These are phyloP conservation scores for Triticum urartu DNA, from an alignment of 176 grass and related monocot species.

Conservation along the genomic window DNA sequence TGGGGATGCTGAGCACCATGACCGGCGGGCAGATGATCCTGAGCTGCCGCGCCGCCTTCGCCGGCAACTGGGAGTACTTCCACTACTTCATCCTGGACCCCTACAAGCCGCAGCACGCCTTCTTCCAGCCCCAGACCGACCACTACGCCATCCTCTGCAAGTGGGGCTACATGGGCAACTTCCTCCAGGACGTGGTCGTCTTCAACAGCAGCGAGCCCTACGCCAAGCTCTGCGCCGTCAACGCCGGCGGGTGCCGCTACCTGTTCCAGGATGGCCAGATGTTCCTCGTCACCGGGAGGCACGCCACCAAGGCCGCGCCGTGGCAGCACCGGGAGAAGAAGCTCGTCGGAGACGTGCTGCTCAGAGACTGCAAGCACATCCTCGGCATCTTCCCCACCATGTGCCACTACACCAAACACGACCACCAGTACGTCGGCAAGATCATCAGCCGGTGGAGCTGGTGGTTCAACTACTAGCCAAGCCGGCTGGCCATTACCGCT, in stretches of 20 bases:
- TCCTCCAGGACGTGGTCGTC: constrained; percentile 48
- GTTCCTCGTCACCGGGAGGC: constrained; percentile 43
- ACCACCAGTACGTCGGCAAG: constrained; percentile 38
- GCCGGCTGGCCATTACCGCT: neutral
- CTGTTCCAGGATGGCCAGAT: constrained; percentile 48
- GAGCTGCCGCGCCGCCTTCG: constrained; percentile 49
- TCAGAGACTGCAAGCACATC: constrained; percentile 44
- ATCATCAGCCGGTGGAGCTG: constrained; percentile 45
- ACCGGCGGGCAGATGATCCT: constrained; percentile 62
- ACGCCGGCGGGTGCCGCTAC: constrained; percentile 45
- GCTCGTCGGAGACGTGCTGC: constrained; percentile 46
- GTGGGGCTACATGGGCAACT: constrained; percentile 65
- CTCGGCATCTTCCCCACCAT: constrained; percentile 19
- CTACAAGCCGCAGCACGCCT: constrained; percentile 47
- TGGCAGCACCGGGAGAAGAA: constrained; percentile 4
- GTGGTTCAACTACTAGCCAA: constrained; percentile 51
- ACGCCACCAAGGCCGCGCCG: neutral
- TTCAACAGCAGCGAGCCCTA: constrained; percentile 42
- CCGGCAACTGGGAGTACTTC: constrained; percentile 52
- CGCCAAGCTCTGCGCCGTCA: constrained; percentile 23
- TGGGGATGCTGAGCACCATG: constrained; percentile 58
- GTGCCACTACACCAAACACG: constrained; percentile 40
- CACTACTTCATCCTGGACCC: constrained; percentile 67
- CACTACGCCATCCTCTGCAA: constrained; percentile 48
- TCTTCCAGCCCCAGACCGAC: constrained; percentile 42